These are phyloP conservation scores for Panaeolus cyanescens DNA, from an alignment of 768 basidiomycete species.

Conservation along the genomic window DNA sequence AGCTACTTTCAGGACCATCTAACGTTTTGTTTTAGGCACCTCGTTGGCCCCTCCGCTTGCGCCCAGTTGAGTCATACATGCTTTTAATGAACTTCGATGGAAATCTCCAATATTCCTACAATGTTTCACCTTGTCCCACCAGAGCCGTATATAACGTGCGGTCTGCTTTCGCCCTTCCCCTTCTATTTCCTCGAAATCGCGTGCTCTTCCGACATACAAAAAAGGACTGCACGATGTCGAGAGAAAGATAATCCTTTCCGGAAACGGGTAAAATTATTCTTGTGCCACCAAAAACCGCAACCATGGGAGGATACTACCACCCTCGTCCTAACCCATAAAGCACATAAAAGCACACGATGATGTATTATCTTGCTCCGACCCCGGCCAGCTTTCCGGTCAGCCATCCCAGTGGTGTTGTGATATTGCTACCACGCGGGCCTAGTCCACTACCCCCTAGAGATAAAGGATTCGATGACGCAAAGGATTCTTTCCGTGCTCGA, in stretches of 20 bases:
- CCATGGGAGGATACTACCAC: not conserved
- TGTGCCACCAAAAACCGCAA: not conserved
- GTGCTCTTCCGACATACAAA: not conserved
- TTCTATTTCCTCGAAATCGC: not conserved
- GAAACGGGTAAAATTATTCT: not conserved
- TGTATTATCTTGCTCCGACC: constrained; percentile 49
- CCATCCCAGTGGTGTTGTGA: constrained; percentile 81
- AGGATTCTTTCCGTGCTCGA: constrained; percentile 76
- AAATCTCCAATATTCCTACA: not conserved
- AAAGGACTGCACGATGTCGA: not conserved
- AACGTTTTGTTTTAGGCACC: constrained; percentile 28
- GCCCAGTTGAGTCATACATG: constrained; percentile 21
- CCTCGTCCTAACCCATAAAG: not conserved
- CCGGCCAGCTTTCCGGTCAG: constrained; percentile 74
- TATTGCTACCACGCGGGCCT: constrained; percentile 56
- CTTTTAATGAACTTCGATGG: not conserved
- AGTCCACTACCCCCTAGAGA: constrained; percentile 69
- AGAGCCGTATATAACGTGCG: not conserved
- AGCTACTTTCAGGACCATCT: not conserved
- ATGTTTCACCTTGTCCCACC: not conserved
- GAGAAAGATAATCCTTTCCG: not conserved
- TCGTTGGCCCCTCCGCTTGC: constrained; percentile 35
- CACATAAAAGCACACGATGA: not conserved
- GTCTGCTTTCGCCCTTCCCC: not conserved
- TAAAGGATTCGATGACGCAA: constrained; percentile 79